phyloP scores from a whole-genome alignment of 768 basidiomycete genomes.

The Collybia mongolica region DNA sequence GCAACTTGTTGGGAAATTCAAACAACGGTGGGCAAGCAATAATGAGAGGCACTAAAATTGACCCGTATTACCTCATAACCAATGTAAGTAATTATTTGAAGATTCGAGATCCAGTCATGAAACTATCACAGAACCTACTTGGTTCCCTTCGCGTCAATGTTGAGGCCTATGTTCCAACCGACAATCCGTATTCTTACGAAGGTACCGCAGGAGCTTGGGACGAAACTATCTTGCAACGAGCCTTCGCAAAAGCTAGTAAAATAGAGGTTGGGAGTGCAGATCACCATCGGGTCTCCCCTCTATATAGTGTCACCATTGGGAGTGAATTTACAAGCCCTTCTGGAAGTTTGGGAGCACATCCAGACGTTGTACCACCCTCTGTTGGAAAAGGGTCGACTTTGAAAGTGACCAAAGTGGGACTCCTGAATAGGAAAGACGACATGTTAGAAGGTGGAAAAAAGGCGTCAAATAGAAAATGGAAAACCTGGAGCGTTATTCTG shows the following conservation, averaged over 20 bases:
- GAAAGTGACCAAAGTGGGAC: slow-evolving; percentile 77
- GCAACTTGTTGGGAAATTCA: slow-evolving; percentile 14
- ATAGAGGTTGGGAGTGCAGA: slow-evolving; percentile 54
- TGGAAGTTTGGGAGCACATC: slow-evolving; percentile 20
- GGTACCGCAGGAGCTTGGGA: slow-evolving; percentile 69
- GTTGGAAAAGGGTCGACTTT: slow-evolving; percentile 42
- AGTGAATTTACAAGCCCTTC: slow-evolving; percentile 24
- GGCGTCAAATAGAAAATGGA: slow-evolving; percentile 83
- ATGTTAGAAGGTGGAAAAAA: slow-evolving; percentile 74
- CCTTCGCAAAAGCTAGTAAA: slow-evolving; percentile 59
- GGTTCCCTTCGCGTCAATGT: slow-evolving; percentile 70
- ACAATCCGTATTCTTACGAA: slow-evolving; percentile 66
- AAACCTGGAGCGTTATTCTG: slow-evolving; percentile 77
- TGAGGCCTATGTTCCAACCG: slow-evolving; percentile 50
- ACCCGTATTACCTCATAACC: slow-evolving; percentile 89
- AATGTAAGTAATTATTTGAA: slow-evolving; percentile 45
- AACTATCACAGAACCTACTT: slow-evolving; percentile 47
- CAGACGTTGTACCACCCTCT: slow-evolving; percentile 19
- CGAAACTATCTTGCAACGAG: slow-evolving; percentile 59
- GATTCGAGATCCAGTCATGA: neutral
- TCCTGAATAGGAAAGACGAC: slow-evolving; percentile 83
- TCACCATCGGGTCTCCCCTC: slow-evolving; percentile 29
- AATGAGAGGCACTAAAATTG: slow-evolving; percentile 65
- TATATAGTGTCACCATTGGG: slow-evolving; percentile 37
- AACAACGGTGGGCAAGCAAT: slow-evolving; percentile 31